A percentile compares a stretch with the other conserved stretches of the same genome.
phyloP scores from a whole-genome alignment of 306 rosid genomes.

The Medicago arabica region DNA sequence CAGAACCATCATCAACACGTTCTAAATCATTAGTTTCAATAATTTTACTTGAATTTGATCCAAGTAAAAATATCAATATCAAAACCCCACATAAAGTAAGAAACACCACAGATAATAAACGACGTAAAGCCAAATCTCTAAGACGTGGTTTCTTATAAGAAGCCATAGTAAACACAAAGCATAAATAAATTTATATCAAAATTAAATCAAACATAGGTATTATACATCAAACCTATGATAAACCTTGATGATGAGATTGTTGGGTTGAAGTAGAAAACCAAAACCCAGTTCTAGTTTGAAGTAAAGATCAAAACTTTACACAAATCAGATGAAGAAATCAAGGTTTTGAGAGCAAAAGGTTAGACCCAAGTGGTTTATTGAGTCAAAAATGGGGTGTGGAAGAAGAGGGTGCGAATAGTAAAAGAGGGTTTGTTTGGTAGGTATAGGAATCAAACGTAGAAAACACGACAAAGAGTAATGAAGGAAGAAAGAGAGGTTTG shows the following conservation, averaged over 20 bases:
- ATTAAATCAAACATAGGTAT: slow-evolving; percentile 36
- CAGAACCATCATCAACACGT: slow-evolving; percentile 49
- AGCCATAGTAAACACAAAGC: slow-evolving; percentile 46
- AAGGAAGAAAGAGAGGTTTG: slow-evolving; percentile 30
- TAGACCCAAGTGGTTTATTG: slow-evolving; percentile 28
- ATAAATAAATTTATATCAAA: slow-evolving; percentile 36
- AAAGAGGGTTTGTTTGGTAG: slow-evolving; percentile 15
- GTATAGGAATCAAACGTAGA: slow-evolving; percentile 21
- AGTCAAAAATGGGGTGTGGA: slow-evolving; percentile 5
- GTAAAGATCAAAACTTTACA: slow-evolving; percentile 39
- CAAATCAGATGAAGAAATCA: slow-evolving; percentile 38
- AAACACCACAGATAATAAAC: slow-evolving; percentile 61
- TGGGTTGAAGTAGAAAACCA: slow-evolving; percentile 39
- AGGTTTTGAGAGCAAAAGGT: slow-evolving; percentile 21
- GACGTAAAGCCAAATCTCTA: slow-evolving; percentile 68
- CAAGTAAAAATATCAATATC: slow-evolving; percentile 58
- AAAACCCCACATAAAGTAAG: slow-evolving; percentile 68
- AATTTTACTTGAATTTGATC: slow-evolving; percentile 57
- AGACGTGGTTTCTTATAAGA: slow-evolving; percentile 64
- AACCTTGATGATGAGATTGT: slow-evolving; percentile 53
- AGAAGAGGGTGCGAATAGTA: neutral
- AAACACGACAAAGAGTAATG: slow-evolving; percentile 12
- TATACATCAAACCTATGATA: slow-evolving; percentile 36
- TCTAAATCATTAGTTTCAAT: slow-evolving; percentile 24
- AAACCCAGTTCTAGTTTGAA: slow-evolving; percentile 42